phyloP scores from a whole-genome alignment of 495 filamentous ascomycete species.

The Trichoderma virens region DNA sequence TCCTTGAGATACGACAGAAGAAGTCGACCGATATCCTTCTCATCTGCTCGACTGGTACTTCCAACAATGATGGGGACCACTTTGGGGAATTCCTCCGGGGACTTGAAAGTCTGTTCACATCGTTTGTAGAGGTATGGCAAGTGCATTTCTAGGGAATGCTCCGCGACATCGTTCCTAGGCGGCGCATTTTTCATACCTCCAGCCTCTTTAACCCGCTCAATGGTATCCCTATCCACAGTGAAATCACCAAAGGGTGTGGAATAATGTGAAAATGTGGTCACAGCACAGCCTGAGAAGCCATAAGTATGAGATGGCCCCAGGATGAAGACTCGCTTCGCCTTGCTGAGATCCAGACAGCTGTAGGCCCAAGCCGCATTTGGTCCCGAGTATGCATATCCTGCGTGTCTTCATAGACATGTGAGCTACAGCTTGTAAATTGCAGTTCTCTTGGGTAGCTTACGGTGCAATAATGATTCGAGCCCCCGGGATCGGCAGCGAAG shows the following conservation, averaged over 20 bases:
- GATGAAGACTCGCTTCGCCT: constrained; percentile 82
- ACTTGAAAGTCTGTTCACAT: constrained; percentile 47
- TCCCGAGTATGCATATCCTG: constrained; percentile 93
- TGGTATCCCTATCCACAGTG: constrained; percentile 59
- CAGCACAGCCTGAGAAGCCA: constrained; percentile 67
- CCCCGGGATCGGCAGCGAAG: constrained; percentile 58
- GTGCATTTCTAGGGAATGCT: constrained; percentile 97
- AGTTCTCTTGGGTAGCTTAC: constrained; percentile 47
- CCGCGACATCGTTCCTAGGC: constrained; percentile 61
- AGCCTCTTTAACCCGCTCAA: constrained; percentile 53
- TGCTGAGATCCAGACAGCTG: constrained; percentile 73
- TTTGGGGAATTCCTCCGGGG: constrained; percentile 50
- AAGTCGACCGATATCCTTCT: constrained; percentile 60
- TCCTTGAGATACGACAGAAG: constrained; percentile 77
- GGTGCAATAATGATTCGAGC: constrained; percentile 92
- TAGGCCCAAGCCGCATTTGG: constrained; percentile 94
- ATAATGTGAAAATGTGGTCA: constrained; percentile 69
- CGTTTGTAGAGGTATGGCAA: constrained; percentile 90
- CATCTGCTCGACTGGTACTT: constrained; percentile 55
- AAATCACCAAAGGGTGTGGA: constrained; percentile 80
- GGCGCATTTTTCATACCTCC: constrained; percentile 71
- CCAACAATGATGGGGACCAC: constrained; percentile 87
- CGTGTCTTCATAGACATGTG: constrained; percentile 56
- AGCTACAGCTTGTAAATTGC: constrained; percentile 11
- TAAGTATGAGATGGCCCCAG: constrained; percentile 90